Evolutionary conservation across 768 basidiomycete genomes (phyloP).

Genomic region (Clavaria fumosa): DNA sequence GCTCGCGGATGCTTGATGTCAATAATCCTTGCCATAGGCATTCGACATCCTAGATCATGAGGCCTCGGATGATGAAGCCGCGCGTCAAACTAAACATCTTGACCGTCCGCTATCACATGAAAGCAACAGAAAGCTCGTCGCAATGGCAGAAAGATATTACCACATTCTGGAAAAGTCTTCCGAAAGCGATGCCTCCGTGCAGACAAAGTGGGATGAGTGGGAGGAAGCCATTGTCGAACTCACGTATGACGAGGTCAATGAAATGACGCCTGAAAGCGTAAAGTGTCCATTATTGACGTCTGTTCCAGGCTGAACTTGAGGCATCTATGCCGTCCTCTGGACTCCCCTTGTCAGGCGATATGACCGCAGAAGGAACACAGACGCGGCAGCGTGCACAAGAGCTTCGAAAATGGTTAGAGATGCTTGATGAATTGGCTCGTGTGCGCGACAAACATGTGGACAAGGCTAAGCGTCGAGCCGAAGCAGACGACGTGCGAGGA

Average conservation of each 20-base stretch:
- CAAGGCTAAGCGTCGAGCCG: conserved; percentile 44
- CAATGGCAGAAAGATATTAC: conserved; percentile 57
- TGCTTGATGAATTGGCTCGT: conserved; percentile 56
- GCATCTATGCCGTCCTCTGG: conserved; percentile 52
- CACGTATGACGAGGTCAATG: conserved; percentile 48
- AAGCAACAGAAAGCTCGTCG: conserved; percentile 59
- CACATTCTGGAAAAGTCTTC: conserved; percentile 56
- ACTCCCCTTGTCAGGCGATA: conserved; percentile 28
- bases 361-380: conserved; percentile 24
- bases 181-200: conserved; percentile 61
- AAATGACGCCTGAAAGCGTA: not conserved
- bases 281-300: not conserved
- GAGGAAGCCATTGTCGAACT: conserved; percentile 55
- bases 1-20: not conserved
- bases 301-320: conserved; percentile 44
- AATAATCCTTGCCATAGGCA: conserved; percentile 31
- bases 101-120: conserved; percentile 57
- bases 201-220: conserved; percentile 84
- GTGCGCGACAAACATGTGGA: conserved; percentile 46
- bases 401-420: conserved; percentile 61
- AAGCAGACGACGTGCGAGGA: conserved; percentile 58
- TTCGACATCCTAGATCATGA: conserved; percentile 86
- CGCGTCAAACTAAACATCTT: conserved; percentile 33
- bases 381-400: conserved; percentile 53
- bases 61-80: conserved; percentile 68